Evolutionary conservation across 495 filamentous ascomycete genomes (phyloP), one percentile per base, ranked within the genome.

Genomic region (Polyplosphaeria fusca): DNA sequence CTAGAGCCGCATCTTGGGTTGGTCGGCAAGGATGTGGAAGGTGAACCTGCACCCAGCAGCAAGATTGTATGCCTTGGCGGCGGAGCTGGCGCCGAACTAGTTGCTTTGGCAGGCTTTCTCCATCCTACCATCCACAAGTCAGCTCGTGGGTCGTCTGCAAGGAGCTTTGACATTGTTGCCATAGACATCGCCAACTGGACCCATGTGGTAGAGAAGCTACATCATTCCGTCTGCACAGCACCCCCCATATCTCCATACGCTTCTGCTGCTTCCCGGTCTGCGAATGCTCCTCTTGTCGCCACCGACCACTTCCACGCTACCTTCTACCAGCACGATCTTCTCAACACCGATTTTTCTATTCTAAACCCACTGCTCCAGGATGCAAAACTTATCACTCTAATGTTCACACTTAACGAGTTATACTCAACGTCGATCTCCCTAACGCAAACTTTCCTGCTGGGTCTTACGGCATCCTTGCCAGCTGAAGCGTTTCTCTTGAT

Each of bases 351-450:
- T 2, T 70, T 73, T 7, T 52, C 68, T 0, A 66, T 70, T 0
- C 40, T 63, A 11, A 12, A 20, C 5, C 46, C 63, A 9, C 37
- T 82, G 0, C 51, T 84, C 1, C 65, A 52, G 38, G 57, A 55
- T 47, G 78, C 70, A 41, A 59, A 70, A 2, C 76, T 97, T 0
- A 75, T 93, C 3, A 95, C 93, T 0, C 70, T 96, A 0, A 83
- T 96, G 71, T 97, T 96, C 77, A 95, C 91, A 0, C 80, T 96
- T n/a, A 97, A 96, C 69, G 93, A 98, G 71, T 85, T 98, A 3
- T 96, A 95, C 74, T 77, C 81, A 0, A 78, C 83, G 9, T 91
- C 88, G 2, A 76, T 90, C 49, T 73, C 81, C 3, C 79, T 81
- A 41, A 86, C 92, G 0, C 95, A 92, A 1, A 71, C 70, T 0